Base-by-base conservation (phyloP, 805 yeast genomes). In the Ogataea zsoltii region DNA sequence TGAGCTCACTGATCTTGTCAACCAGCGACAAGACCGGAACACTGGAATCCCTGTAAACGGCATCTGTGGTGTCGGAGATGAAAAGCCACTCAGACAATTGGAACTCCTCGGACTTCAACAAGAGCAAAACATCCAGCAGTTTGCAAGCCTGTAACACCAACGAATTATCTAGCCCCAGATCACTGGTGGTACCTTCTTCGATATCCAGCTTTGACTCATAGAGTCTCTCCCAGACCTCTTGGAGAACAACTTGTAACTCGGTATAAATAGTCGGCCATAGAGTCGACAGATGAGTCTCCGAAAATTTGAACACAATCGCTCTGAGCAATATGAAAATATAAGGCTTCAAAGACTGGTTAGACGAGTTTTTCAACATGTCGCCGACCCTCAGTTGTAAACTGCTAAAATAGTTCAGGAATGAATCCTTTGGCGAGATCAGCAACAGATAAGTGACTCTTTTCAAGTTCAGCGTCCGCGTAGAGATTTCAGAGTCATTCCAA, bases 81-180 rank as follows among this genome's bases (percentile, higher is more conserved):
- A 89, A 94, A 2, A 94, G 69, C 98, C 98, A 92, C 57, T 89
- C 94, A 50, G 79, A 60, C 63, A 79, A 59, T 65, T 82, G 83
- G 71, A 92, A 75, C 46, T 89, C 96, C 60, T 91, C 97, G 33
- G 75, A 74, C 30, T 82, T 79, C 45, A 90, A 54, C 2, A 85
- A 71, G 16, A 92, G 62, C 17, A 90, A 62, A 25, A 86, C 74
- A 60, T 92, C 99, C 38, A 94, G 68, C 13, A 94, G 68, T 62
- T 91, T 92, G 57, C 89, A 83, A 0, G 85, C 86, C 45, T 78
- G 77, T 28, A 84, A 67, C 2, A 80, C 54, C 12, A 77, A 58
- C 18, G 57, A 60, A 28, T 74, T 56, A 23, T 78, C 75, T 3
- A 74, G 61, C 2, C 64, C 58, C 13, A 70, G 49, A 14, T 48